Evolutionary conservation across 2,329 filamentous ascomycete genomes (phyloP), one percentile per base, ranked within the genome.

Genomic region (Clarireedia homoeocarpa): DNA sequence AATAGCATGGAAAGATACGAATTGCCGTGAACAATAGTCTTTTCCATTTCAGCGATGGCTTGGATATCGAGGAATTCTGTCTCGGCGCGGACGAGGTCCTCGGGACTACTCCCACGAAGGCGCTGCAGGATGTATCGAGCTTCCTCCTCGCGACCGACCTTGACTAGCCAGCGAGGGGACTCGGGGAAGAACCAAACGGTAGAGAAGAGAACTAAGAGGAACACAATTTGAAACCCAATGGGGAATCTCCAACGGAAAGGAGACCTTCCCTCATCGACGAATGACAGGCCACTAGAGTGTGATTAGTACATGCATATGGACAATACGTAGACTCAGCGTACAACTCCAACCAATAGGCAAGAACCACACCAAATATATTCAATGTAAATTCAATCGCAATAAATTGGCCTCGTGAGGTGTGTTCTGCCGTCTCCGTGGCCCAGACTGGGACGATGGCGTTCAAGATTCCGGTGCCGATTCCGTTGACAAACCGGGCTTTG

Each of bases 371-470:
- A 48, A 87, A 82, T 58, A 88, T 88, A 65, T 89, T 89, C 7
- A 88, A 70, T 0, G 84, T 88, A 60, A 89, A 89, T 63, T 89
- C 85, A 53, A 87, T 83, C 9, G 84, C 82, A 56, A 89, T 81
- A 60, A 87, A 86, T 48, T 83, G 77, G 5, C 86, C 86, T 42
- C 86, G 78, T 9, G n/a, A 20, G 15, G 39, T 42, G 20, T 42
- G 39, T 20, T 42, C 39, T 7, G 39, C 39, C 20, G 39, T 42
- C 39, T 42, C 39, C 15, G 39, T 42, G 20, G 39, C 39, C 39
- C 39, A 42, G 9, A 42, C 39, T 3, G 39, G 39, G 20, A 42
- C 39, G 20, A 42, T 42, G 20, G 39, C 15, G 20, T 42, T 42
- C 39, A 42, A 20, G 9, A 42, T 42, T n/a, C 39, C 39, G n/a